Base-by-base conservation (phyloP, 352 stramenopile genomes). In the Pythium volutum region DNA sequence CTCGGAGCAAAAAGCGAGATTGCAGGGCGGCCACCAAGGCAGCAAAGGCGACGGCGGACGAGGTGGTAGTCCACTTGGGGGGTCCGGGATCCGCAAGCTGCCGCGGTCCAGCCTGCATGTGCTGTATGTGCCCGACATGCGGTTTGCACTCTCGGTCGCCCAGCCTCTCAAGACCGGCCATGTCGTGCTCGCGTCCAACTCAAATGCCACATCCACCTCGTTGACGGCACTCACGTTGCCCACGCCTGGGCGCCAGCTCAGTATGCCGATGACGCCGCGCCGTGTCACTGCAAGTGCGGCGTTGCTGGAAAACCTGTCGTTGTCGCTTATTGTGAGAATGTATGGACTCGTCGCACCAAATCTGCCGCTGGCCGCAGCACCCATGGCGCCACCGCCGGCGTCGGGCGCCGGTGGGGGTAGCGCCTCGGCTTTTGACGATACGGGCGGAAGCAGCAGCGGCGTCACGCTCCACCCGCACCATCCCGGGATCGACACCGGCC, bases 261-360 rank as follows among this genome's bases (percentile, higher is more conserved):
- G 50, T 27, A 33, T 56, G 7, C 22, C 51, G 6, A 66, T 51
- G 9, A 66, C 59, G 6, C 59, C 59, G 4, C 53, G 59, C 26
- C 41, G 59, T 51, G n/a, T 63, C 1, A 66, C 49, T 3, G 29
- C 59, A 7, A 69, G 63, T 4, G 59, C 69, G 22, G 62, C 71
- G 14, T 73, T 84, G 9, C 63, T 93, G 45, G 86, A 93, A 39
- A 93, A 86, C 38, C 53, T 95, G 11, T 89, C 84, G 0, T 63
- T 93, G 16, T 81, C 81, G 2, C 64, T 89, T 9, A 85, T 95
- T 23, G 77, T 91, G 41, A 87, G 87, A 38, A 90, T 93, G 80
- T 95, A 95, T 54, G 87, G 84, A 11, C 73, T 95, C 1, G 79
- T 89, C 33, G 76, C 84, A 14, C 83, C 83, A 33, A 89, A 81